Conservation (phyloP, 164 flowering plant genomes). For the Aristolochia fimbriata region DNA sequence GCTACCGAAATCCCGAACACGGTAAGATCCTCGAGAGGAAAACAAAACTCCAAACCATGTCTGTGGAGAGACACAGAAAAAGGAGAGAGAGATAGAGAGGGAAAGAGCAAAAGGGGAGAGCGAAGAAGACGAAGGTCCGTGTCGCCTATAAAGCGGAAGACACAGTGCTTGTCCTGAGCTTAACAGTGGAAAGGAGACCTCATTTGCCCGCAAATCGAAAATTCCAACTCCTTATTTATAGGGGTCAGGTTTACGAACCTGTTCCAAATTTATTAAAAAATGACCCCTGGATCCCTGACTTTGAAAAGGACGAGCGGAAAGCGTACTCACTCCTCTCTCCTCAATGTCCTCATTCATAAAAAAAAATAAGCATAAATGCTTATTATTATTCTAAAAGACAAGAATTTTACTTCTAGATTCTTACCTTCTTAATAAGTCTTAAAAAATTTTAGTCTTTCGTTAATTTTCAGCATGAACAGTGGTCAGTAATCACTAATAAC, state of each 20-base stretch:
- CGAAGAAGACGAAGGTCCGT: not conserved
- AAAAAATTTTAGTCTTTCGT: no score
- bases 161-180: not conserved
- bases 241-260: constrained; percentile 12
- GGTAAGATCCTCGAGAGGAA: not conserved
- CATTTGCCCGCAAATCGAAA: constrained; percentile 38
- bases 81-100: not conserved
- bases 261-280: constrained; percentile 10
- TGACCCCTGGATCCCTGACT: not conserved
- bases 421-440: no score
- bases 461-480: no score
- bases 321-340: no score
- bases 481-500: no score
- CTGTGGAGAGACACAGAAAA: not conserved
- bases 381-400: no score
- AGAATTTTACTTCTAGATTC: no score
- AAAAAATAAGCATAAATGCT: no score
- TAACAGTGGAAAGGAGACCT: constrained; percentile 2
- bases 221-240: constrained; percentile 9
- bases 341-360: no score
- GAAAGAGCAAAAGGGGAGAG: not conserved
- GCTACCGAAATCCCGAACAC: not conserved
- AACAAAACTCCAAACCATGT: constrained; percentile 16
- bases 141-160: constrained; percentile 1
- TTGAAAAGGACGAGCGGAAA: no score